A percentile compares a stretch with the other conserved stretches of the same genome.
phyloP scores from a whole-genome alignment of 106 monocot species.

The Phalaenopsis equestris region DNA sequence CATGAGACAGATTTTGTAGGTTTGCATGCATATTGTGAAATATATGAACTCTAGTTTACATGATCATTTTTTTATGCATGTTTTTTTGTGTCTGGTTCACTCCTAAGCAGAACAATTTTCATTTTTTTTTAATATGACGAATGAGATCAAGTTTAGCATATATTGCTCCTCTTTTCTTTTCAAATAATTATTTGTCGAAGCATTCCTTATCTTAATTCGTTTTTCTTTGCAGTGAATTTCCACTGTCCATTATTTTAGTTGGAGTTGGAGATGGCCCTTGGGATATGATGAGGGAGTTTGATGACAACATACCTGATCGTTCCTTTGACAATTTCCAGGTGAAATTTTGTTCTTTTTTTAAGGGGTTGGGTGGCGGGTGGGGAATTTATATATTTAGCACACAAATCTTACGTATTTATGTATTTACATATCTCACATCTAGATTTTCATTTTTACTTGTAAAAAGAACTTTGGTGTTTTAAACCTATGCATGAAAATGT shows the following conservation, averaged over 20 bases:
- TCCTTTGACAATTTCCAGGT: constrained; percentile 16
- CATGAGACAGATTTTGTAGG: neutral
- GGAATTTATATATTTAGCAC: too few relatives aligned
- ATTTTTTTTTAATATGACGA: neutral
- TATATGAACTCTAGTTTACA: neutral
- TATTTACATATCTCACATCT: too few relatives aligned
- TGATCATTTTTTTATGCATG: neutral
- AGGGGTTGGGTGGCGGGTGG: too few relatives aligned
- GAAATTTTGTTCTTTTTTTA: neutral
- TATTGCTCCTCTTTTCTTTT: neutral
- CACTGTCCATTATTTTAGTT: constrained; percentile 87
- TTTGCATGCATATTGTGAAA: neutral
- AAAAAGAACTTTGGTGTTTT: too few relatives aligned
- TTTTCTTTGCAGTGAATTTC: constrained; percentile 57
- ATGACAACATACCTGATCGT: constrained; percentile 75
- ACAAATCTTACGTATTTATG: too few relatives aligned
- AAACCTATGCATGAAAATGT: too few relatives aligned
- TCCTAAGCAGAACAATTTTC: neutral
- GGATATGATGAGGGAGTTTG: constrained; percentile 95
- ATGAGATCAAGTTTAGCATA: too few relatives aligned
- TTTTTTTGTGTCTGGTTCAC: neutral
- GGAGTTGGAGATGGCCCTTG: constrained; percentile 99
- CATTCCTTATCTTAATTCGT: neutral
- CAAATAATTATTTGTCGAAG: neutral
- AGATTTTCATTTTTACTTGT: too few relatives aligned